phyloP scores from a whole-genome alignment of 176 grass and related monocot species.

The Zea luxurians region DNA sequence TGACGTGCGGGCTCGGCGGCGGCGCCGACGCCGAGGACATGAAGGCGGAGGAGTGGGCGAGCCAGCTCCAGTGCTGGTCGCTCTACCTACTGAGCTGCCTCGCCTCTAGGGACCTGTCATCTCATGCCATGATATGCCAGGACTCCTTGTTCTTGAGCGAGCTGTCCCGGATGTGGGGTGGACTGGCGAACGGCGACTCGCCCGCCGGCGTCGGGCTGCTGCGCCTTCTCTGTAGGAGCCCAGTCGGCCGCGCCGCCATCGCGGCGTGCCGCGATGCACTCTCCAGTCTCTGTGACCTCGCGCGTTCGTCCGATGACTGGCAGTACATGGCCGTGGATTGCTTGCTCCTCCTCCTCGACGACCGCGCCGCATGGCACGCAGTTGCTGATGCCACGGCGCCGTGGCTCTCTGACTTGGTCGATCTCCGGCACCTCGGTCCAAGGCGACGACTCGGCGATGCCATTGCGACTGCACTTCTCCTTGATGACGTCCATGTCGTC shows the following conservation, averaged over 20 bases:
- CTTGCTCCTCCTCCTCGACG: slow-evolving; percentile 70
- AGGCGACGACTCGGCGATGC: slow-evolving; percentile 58
- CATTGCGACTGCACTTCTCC: slow-evolving; percentile 60
- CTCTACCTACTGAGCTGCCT: slow-evolving; percentile 90
- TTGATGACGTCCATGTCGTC: slow-evolving; percentile 15
- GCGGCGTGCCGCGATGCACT: slow-evolving; percentile 53
- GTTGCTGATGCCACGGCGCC: slow-evolving; percentile 51
- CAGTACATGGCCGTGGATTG: slow-evolving; percentile 99
- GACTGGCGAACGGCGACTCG: slow-evolving; percentile 78
- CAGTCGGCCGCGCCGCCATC: slow-evolving; percentile 54
- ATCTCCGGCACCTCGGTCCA: slow-evolving; percentile 63
- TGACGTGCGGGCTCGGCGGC: slow-evolving; percentile 49
- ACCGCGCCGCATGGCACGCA: slow-evolving; percentile 42
- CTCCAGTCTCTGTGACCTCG: slow-evolving; percentile 62
- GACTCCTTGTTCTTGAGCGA: slow-evolving; percentile 61
- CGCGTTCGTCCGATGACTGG: slow-evolving; percentile 88
- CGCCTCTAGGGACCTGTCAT: slow-evolving; percentile 61
- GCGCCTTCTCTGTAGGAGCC: slow-evolving; percentile 71
- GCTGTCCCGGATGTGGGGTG: slow-evolving; percentile 88
- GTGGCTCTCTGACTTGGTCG: slow-evolving; percentile 60
- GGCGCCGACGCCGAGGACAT: slow-evolving; percentile 55
- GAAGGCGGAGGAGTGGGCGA: slow-evolving; percentile 96
- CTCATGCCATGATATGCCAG: slow-evolving; percentile 58
- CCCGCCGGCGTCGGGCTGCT: slow-evolving; percentile 82
- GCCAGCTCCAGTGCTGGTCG: slow-evolving; percentile 99